phyloP scores from a whole-genome alignment of 352 stramenopile genomes.

The Pythium monospermum region DNA sequence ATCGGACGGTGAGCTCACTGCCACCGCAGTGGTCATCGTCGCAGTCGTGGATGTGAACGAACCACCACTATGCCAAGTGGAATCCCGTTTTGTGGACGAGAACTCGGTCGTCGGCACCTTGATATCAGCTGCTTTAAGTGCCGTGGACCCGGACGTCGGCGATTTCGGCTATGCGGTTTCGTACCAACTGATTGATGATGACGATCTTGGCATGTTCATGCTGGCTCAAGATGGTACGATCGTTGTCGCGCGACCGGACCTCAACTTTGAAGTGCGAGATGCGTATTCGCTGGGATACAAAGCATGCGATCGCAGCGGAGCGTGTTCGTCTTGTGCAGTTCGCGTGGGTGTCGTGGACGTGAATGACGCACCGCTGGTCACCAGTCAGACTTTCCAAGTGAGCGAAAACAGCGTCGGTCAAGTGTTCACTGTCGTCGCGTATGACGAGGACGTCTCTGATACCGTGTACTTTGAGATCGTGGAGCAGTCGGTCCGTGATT shows the following conservation, averaged over 20 bases:
- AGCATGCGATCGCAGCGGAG: conserved; percentile 13
- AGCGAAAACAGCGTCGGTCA: conserved; percentile 29
- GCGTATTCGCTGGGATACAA: conserved; percentile 7
- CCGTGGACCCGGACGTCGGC: conserved; percentile 13
- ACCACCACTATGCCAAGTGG: conserved; percentile 12
- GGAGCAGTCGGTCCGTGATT: conserved; percentile 29
- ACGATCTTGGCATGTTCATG: conserved; percentile 7
- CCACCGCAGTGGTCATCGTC: conserved; percentile 1
- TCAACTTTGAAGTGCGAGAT: conserved; percentile 19
- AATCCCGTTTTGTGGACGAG: conserved; percentile 10
- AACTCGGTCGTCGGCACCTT: conserved; percentile 16
- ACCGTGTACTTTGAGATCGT: conserved; percentile 37
- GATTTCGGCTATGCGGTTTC: conserved; percentile 10
- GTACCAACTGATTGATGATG: conserved; percentile 10
- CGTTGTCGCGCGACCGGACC: not conserved
- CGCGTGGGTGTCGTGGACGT: conserved; percentile 11
- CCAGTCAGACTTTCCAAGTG: conserved; percentile 20
- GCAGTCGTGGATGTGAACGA: conserved; percentile 25
- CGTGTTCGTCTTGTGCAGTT: conserved; percentile 18
- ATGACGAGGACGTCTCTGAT: conserved; percentile 36
- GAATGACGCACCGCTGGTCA: conserved; percentile 21
- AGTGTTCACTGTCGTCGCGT: conserved; percentile 30
- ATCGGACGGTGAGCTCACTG: conserved; percentile 13
- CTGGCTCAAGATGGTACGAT: conserved; percentile 4
- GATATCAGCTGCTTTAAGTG: not conserved